These are phyloP conservation scores for Trichosanthes cucumerina DNA, from an alignment of 306 rosid genomes.

Conservation along the genomic window DNA sequence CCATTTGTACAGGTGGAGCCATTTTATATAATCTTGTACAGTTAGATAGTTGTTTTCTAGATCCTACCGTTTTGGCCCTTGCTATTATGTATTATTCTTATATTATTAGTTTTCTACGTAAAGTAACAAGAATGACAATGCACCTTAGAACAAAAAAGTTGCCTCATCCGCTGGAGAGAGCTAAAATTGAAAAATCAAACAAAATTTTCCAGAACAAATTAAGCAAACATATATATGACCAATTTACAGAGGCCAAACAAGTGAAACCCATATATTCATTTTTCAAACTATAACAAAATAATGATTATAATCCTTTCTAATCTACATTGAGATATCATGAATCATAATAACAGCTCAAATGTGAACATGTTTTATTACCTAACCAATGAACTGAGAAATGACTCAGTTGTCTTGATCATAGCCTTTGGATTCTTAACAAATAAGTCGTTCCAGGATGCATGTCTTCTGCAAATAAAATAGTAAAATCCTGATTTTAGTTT, in stretches of 20 bases:
- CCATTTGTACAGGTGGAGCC: not conserved
- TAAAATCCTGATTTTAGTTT: not conserved
- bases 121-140: not conserved
- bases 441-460: slow-evolving; percentile 29
- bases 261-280: not conserved
- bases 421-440: slow-evolving; percentile 33
- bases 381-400: slow-evolving; percentile 44
- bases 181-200: not conserved
- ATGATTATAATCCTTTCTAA: not conserved
- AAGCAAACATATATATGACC: not conserved
- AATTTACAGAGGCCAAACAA: not conserved
- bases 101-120: not conserved
- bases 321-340: not conserved
- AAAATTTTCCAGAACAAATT: not conserved
- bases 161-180: not conserved
- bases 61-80: not conserved
- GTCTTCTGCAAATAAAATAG: slow-evolving; percentile 52
- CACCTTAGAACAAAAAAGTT: not conserved
- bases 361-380: slow-evolving; percentile 30
- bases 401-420: slow-evolving; percentile 37
- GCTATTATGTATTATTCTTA: not conserved
- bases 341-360: not conserved
- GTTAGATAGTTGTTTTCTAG: not conserved
- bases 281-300: not conserved
- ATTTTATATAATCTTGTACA: not conserved